A percentile compares a stretch with the other conserved stretches of the same genome.
phyloP scores from a whole-genome alignment of 805 yeast genomes.

The Hanseniaspora nectarophila region DNA sequence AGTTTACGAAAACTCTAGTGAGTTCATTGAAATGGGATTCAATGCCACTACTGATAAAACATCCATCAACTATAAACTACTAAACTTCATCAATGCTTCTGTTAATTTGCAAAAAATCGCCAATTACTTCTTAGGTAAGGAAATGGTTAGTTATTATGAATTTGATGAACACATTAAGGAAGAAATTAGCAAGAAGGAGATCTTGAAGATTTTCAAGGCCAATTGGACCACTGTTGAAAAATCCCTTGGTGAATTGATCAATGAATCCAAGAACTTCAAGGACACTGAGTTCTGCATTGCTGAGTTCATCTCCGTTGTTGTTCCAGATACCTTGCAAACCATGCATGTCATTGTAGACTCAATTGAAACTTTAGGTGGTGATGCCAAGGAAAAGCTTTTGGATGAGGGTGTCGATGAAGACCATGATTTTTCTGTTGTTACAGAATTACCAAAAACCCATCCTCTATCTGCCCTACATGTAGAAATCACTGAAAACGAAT shows the following conservation, averaged over 20 bases:
- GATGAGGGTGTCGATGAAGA: constrained; percentile 40
- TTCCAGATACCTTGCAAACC: constrained; percentile 42
- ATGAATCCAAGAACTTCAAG: background rate
- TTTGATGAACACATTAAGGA: constrained; percentile 13
- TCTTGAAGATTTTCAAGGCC: background rate
- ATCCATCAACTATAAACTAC: constrained; percentile 15
- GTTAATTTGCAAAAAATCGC: constrained; percentile 11
- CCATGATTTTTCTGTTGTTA: constrained; percentile 22
- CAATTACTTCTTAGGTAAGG: constrained; percentile 12
- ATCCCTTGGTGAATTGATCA: background rate
- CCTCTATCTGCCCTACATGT: constrained; percentile 37
- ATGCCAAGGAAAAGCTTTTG: constrained; percentile 39
- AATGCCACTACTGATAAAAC: constrained; percentile 36
- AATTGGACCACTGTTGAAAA: background rate
- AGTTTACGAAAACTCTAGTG: constrained; percentile 60
- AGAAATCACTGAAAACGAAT: constrained; percentile 53
- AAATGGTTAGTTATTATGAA: constrained; percentile 14
- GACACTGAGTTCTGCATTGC: background rate
- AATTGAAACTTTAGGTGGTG: constrained; percentile 52
- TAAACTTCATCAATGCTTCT: constrained; percentile 4
- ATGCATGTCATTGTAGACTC: constrained; percentile 60
- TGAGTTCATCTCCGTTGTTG: constrained; percentile 24
- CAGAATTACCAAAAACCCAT: constrained; percentile 35
- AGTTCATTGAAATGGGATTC: constrained; percentile 51
- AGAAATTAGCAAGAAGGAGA: constrained; percentile 2